Conservation (phyloP, 1,284 basidiomycete genomes). For the Wolfiporia cocos region DNA sequence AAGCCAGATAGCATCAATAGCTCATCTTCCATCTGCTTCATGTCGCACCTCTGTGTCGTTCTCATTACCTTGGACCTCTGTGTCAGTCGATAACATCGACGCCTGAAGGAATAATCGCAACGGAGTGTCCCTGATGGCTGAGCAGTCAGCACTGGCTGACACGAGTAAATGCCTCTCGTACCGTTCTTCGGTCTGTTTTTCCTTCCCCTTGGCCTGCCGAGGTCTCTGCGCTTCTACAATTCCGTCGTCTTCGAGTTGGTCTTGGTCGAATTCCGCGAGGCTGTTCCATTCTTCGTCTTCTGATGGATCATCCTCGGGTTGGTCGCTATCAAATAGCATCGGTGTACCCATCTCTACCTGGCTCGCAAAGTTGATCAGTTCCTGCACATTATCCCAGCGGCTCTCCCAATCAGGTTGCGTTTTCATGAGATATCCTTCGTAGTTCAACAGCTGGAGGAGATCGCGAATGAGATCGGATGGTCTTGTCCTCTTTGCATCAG, state of each 20-base stretch:
- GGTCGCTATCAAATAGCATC: no score
- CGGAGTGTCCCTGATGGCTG: conserved; percentile 49
- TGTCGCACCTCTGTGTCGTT: conserved; percentile 45
- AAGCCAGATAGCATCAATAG: background rate
- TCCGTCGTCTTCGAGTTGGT: conserved; percentile 17
- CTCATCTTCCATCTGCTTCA: background rate
- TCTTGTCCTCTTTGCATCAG: conserved; percentile 40
- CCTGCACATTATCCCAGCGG: conserved; percentile 84
- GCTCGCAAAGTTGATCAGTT: conserved; percentile 70
- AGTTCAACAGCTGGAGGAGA: conserved; percentile 56
- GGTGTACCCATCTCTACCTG: conserved; percentile 48
- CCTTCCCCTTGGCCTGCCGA: no score
- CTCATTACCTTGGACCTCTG: conserved; percentile 56
- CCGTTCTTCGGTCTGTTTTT: no score
- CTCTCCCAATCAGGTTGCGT: conserved; percentile 70
- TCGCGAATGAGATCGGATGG: conserved; percentile 65
- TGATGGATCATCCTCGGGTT: background rate
- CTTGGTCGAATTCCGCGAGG: conserved; percentile 16
- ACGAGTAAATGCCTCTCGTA: no score
- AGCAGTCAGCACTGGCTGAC: no score
- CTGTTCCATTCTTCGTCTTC: conserved; percentile 10
- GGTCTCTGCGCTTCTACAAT: no score
- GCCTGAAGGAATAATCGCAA: conserved; percentile 80
- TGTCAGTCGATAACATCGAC: conserved; percentile 83
- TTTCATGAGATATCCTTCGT: conserved; percentile 66